These are phyloP conservation scores for Quaeritorhiza haematococci DNA, from an alignment of 371 early-diverging fungal species.

Conservation along the genomic window DNA sequence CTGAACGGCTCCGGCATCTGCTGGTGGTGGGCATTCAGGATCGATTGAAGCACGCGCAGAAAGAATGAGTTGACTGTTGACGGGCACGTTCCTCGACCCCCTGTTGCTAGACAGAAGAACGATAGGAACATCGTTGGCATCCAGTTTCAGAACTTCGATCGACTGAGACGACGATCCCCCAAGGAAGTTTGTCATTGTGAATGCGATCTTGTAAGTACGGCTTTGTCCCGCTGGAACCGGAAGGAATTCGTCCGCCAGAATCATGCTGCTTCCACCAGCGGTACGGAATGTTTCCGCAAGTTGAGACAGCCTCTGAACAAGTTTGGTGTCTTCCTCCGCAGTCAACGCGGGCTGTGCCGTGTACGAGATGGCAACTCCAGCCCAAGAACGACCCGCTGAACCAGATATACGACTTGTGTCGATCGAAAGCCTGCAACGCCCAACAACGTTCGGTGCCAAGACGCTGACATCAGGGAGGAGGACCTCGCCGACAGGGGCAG, in stretches of 20 bases:
- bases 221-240: no score
- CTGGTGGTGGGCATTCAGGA: neutral
- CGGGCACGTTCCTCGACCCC: neutral
- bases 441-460: neutral
- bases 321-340: no score
- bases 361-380: neutral
- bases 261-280: no score
- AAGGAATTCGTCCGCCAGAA: no score
- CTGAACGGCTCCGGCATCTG: neutral
- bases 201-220: slow-evolving; percentile 14
- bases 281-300: no score
- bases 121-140: slow-evolving; percentile 11
- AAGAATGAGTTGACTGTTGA: neutral
- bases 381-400: neutral
- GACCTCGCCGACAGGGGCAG: neutral
- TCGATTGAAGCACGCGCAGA: neutral
- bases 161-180: slow-evolving; percentile 2
- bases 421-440: neutral
- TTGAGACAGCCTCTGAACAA: no score
- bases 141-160: slow-evolving; percentile 2
- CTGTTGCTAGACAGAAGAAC: slow-evolving; percentile 2
- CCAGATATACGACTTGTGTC: neutral
- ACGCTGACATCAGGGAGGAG: neutral
- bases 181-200: slow-evolving; percentile 24
- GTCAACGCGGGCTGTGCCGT: no score